A percentile compares a stretch with the other conserved stretches of the same genome.
phyloP scores from a whole-genome alignment of 2,329 filamentous ascomycete genomes.

The Coccinonectria pachysandricola region DNA sequence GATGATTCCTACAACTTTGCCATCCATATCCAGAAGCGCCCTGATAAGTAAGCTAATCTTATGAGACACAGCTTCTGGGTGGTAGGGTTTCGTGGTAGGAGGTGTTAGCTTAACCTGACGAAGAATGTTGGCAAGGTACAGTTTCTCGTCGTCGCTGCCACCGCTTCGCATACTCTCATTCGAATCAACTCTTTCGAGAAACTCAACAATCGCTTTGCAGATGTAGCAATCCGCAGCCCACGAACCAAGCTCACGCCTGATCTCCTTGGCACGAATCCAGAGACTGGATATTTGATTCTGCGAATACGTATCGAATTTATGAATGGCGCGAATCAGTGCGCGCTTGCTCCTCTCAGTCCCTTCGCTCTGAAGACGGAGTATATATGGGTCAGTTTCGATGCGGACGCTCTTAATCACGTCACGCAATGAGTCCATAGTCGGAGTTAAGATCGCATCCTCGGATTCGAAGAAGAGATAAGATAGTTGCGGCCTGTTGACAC shows the following conservation, averaged over 20 bases:
- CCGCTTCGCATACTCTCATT: slow-evolving; percentile 22
- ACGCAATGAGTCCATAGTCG: slow-evolving; percentile 34
- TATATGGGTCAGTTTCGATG: slow-evolving; percentile 50
- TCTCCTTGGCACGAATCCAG: slow-evolving; percentile 34
- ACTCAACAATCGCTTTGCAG: slow-evolving; percentile 31
- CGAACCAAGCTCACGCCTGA: slow-evolving; percentile 49
- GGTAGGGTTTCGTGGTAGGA: slow-evolving; percentile 7
- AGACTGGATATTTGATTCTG: slow-evolving; percentile 48
- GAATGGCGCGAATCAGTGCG: slow-evolving; percentile 28
- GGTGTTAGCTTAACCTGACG: slow-evolving; percentile 18
- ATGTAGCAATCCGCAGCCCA: slow-evolving; percentile 65
- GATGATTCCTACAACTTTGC: slow-evolving; percentile 47
- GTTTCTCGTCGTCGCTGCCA: slow-evolving; percentile 40
- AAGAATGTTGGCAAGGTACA: slow-evolving; percentile 43
- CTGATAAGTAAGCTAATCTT: slow-evolving; percentile 47
- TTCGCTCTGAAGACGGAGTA: slow-evolving; percentile 36
- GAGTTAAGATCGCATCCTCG: slow-evolving; percentile 12
- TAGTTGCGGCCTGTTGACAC: slow-evolving; percentile 57
- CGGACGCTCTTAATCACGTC: slow-evolving; percentile 35
- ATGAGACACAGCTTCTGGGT: slow-evolving; percentile 34
- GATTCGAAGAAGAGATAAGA: slow-evolving; percentile 23
- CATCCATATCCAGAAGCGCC: slow-evolving; percentile 34
- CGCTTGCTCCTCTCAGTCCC: slow-evolving; percentile 30
- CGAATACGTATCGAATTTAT: slow-evolving; percentile 39
- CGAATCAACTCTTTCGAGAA: slow-evolving; percentile 16